Conservation (phyloP, 2,329 filamentous ascomycete genomes). For the Capronia epimyces region DNA sequence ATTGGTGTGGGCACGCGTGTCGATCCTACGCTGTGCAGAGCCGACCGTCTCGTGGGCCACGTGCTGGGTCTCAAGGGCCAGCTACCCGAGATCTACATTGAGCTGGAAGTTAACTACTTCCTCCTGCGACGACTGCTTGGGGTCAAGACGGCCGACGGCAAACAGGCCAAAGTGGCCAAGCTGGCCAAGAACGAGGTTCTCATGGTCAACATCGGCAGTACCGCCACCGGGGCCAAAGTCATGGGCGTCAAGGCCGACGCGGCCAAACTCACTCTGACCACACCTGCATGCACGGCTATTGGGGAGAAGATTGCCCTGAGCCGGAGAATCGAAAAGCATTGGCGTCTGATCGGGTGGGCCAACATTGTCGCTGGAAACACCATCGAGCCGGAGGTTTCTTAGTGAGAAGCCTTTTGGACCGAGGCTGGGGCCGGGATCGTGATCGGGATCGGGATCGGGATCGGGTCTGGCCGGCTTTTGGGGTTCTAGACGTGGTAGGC, state of each 20-base stretch:
- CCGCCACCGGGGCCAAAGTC: constrained; percentile 94
- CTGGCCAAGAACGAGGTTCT: constrained; percentile 97
- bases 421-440: neutral
- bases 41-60: constrained; percentile 97
- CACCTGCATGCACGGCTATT: constrained; percentile 91
- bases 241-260: constrained; percentile 96
- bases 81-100: constrained; percentile 93
- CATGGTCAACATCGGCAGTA: constrained; percentile 99
- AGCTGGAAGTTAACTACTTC: constrained; percentile 99
- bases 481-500: too few relatives aligned
- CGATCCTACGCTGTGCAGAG: constrained; percentile 95
- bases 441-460: neutral
- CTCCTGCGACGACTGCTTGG: constrained; percentile 86
- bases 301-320: constrained; percentile 96
- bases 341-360: constrained; percentile 90
- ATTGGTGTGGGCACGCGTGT: constrained; percentile 98
- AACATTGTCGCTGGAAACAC: constrained; percentile 61
- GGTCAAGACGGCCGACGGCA: constrained; percentile 96
- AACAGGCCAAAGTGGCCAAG: constrained; percentile 99
- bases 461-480: too few relatives aligned
- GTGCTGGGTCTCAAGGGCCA: constrained; percentile 91
- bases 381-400: constrained; percentile 38
- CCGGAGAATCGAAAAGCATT: constrained; percentile 98
- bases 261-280: constrained; percentile 87
- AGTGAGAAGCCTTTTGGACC: neutral